phyloP scores from a whole-genome alignment of 371 early-diverging fungal genomes.

The Quaeritorhiza haematococci region DNA sequence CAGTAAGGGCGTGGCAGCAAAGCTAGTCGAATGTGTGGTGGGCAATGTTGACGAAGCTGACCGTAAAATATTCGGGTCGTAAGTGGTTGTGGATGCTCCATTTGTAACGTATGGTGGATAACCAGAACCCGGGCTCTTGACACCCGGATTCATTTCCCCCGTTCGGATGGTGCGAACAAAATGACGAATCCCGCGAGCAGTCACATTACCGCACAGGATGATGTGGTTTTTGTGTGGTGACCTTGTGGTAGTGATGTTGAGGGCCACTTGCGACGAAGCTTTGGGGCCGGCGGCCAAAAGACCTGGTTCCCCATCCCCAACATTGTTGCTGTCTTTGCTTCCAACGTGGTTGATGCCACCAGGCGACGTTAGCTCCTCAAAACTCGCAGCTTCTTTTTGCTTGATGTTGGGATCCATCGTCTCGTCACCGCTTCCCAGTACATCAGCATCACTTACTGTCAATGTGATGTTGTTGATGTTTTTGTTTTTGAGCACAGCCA shows the following conservation, averaged over 20 bases:
- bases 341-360: neutral
- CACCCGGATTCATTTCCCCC: conserved; percentile 5
- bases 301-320: neutral
- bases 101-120: too few relatives aligned
- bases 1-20: neutral
- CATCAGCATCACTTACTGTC: too few relatives aligned
- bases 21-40: too few relatives aligned
- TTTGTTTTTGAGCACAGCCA: conserved; percentile 10
- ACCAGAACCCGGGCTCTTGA: too few relatives aligned
- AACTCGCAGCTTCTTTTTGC: neutral
- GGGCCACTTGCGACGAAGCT: neutral
- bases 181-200: conserved; percentile 33
- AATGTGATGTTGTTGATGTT: neutral
- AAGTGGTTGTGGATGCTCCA: too few relatives aligned
- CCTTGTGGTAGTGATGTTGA: neutral
- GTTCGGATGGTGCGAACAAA: conserved; percentile 32
- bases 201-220: conserved; percentile 37
- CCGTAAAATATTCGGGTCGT: too few relatives aligned
- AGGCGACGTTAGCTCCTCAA: too few relatives aligned
- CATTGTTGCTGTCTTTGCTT: too few relatives aligned
- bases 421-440: too few relatives aligned
- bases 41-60: too few relatives aligned
- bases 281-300: neutral
- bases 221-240: conserved; percentile 21
- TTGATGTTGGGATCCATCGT: neutral